Evolutionary conservation across 2,329 filamentous ascomycete species (phyloP).

Genomic region (Neofusicoccum parvum): DNA sequence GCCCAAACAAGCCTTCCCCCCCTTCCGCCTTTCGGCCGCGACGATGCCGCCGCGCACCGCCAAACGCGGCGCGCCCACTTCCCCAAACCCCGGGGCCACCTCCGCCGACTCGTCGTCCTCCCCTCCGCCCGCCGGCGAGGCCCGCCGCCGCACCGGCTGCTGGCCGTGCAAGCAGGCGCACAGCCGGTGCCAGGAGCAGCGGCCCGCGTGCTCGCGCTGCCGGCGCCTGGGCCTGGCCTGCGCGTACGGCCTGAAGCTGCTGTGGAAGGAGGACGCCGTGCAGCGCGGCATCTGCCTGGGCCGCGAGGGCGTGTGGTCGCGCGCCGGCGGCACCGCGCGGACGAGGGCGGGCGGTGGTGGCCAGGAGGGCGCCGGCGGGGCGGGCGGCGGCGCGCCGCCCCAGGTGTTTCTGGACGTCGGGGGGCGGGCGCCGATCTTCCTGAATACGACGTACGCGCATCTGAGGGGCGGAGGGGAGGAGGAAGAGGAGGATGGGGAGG

Average conservation of each 20-base stretch:
- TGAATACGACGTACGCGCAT: conserved; percentile 30
- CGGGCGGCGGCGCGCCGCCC: neutral
- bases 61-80: too few relatives aligned
- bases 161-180: conserved; percentile 31
- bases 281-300: conserved; percentile 26
- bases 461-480: conserved; percentile 10
- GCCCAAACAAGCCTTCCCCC: too few relatives aligned
- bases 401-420: conserved; percentile 30
- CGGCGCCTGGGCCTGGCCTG: conserved; percentile 30
- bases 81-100: too few relatives aligned
- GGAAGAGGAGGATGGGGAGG: neutral
- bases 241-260: conserved; percentile 29
- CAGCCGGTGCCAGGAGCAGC: conserved; percentile 36
- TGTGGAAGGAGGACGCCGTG: conserved; percentile 36
- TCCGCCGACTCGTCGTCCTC: too few relatives aligned
- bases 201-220: conserved; percentile 33
- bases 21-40: too few relatives aligned
- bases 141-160: conserved; percentile 22
- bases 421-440: conserved; percentile 30
- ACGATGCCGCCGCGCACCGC: neutral
- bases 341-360: neutral
- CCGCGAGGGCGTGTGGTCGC: conserved; percentile 23
- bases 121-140: neutral
- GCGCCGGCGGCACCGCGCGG: neutral
- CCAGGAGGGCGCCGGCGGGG: neutral